Evolutionary conservation across 208 protist species (phyloP).

Genomic region (Trypanosoma mega): DNA sequence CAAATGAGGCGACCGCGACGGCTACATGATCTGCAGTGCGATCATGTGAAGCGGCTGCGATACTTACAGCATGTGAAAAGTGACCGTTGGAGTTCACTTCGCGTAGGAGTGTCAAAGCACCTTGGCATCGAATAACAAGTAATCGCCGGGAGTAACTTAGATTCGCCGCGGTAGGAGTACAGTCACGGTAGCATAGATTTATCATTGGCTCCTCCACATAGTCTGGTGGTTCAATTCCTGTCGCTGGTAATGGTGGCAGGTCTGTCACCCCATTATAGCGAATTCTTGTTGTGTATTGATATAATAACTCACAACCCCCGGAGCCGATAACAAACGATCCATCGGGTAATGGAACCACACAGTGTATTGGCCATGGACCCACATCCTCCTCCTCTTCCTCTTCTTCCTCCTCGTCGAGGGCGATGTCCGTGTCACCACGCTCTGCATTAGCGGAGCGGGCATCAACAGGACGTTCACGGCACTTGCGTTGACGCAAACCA

Average conservation of each 20-base stretch:
- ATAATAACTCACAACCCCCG: slow-evolving; percentile 68
- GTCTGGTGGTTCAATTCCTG: slow-evolving; percentile 77
- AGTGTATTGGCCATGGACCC: slow-evolving; percentile 66
- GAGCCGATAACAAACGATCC: slow-evolving; percentile 57
- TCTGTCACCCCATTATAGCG: slow-evolving; percentile 57
- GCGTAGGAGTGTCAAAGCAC: slow-evolving; percentile 31
- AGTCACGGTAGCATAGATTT: slow-evolving; percentile 81
- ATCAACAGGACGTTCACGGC: slow-evolving; percentile 59
- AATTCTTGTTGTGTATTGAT: slow-evolving; percentile 54
- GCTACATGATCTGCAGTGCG: slow-evolving; percentile 55
- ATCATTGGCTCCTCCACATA: slow-evolving; percentile 88
- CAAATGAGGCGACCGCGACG: slow-evolving; percentile 71
- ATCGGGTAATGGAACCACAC: slow-evolving; percentile 47
- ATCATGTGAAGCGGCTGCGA: slow-evolving; percentile 78
- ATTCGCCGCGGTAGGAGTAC: slow-evolving; percentile 35
- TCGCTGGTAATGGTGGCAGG: slow-evolving; percentile 81
- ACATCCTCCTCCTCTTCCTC: slow-evolving; percentile 70
- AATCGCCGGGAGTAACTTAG: slow-evolving; percentile 25
- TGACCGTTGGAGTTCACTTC: slow-evolving; percentile 20
- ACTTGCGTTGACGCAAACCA: slow-evolving; percentile 70
- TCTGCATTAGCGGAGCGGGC: slow-evolving; percentile 47
- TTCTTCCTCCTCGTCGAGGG: slow-evolving; percentile 46
- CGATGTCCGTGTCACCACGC: slow-evolving; percentile 34
- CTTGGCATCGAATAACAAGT: slow-evolving; percentile 48
- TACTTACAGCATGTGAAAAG: slow-evolving; percentile 10